Base-by-base conservation (phyloP, 371 early-diverging fungal species). In the Mucor racemosus region DNA sequence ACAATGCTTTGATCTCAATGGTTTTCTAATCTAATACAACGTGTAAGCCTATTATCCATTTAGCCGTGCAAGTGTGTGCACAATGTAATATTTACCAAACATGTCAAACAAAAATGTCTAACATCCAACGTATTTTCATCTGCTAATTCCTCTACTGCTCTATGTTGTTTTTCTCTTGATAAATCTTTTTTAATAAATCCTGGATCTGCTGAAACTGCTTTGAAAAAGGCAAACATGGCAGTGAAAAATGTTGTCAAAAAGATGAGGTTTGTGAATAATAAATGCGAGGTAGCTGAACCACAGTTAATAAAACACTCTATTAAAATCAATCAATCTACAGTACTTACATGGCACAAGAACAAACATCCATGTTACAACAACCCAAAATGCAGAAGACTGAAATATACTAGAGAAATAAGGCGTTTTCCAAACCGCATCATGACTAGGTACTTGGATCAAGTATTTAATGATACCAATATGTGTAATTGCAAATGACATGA, bases 1-100 rank as follows among this genome's bases (percentile, higher is more conserved):
- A 82, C 99, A 99, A 69, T 99, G 99, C 79, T 99, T 99, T 17
- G 97, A 95, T 34, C 99, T 84, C 64, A 98, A 73, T 15, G 99
- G 99, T 62, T 95, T 94, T 14, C 83, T 87, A 31, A 89, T 86
- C 82, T 88, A 69, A 40, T 44, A 19, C 34, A 42, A 21, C 9
- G 17, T 13, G 33, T 39, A 33, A 41, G 42, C 33, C 26, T 19
- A 3, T n/a, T 21, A 10, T 31, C 54, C 42, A 55, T 54, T 33
- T 26, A 58, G 35, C 58, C 58, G 58, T 6, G 3, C 3, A 3
- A 1, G 26, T 1, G 26, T 26, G 26, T 31, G 5, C 15, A 19
- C 13, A 21, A 33, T 21, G n/a, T 19, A 31, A 10, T 31, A 54
- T 72, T 72, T 68, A 82, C 85, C 65, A 94, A 72, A 61, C 95